phyloP scores from a whole-genome alignment of 1,284 basidiomycete species.

The Lentinula novae-zelandiae region DNA sequence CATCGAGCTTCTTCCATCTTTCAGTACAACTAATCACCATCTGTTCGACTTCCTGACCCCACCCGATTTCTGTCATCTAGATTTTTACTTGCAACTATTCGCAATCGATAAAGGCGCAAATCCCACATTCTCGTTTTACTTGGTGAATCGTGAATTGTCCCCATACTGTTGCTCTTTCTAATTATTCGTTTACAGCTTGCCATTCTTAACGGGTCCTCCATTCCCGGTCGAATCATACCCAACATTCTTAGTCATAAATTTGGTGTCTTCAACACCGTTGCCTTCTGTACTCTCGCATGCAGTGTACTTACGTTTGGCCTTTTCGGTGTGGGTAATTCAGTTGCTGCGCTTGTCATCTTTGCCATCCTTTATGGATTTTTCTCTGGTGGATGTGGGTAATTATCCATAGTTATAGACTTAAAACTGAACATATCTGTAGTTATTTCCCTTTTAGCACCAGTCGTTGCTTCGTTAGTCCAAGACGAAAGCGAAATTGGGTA shows the following conservation, averaged over 20 bases:
- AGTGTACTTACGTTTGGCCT: slow-evolving; percentile 29
- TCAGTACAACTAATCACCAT: too few relatives aligned
- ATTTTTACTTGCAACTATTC: slow-evolving; percentile 24
- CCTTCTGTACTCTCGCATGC: slow-evolving; percentile 20
- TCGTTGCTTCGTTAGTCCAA: not conserved
- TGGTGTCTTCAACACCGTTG: slow-evolving; percentile 27
- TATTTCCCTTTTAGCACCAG: slow-evolving; percentile 4
- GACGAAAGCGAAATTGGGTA: slow-evolving; percentile 17
- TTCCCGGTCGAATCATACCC: slow-evolving; percentile 26
- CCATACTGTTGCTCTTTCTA: not conserved
- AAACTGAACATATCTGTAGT: slow-evolving; percentile 4
- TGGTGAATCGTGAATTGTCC: slow-evolving; percentile 14
- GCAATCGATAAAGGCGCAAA: slow-evolving; percentile 18
- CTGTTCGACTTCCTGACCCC: not conserved
- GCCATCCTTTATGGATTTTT: slow-evolving; percentile 36
- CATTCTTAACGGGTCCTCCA: slow-evolving; percentile 26
- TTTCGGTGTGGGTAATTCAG: slow-evolving; percentile 24
- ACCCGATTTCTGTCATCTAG: slow-evolving; percentile 9
- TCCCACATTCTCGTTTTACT: slow-evolving; percentile 23
- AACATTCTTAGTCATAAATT: slow-evolving; percentile 20
- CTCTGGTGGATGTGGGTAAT: slow-evolving; percentile 32
- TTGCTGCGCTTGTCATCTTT: slow-evolving; percentile 28
- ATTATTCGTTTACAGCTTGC: slow-evolving; percentile 22
- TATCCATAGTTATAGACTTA: slow-evolving; percentile 4
- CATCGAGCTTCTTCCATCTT: not conserved